Base-by-base conservation (phyloP, 352 stramenopile genomes). In the Halophytophthora batemanensis region DNA sequence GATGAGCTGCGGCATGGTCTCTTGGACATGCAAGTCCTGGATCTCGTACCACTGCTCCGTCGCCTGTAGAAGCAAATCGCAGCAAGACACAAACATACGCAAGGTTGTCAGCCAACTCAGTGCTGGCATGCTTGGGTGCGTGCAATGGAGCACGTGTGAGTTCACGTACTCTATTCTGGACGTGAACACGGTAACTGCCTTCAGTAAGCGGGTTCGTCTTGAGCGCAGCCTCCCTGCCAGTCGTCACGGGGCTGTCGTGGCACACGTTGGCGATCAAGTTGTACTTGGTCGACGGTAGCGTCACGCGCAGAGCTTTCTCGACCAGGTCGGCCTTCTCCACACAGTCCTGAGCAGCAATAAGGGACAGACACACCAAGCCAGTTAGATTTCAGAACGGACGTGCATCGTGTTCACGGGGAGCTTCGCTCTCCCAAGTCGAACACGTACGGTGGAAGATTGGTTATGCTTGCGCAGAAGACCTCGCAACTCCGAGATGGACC, bases 41-140 rank as follows among this genome's bases (percentile, higher is more conserved):
- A 99, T 97, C 59, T 99, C 97, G 65, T 98, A 99, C 97, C 96
- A 99, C 55, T 98, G 93, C 41, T 97, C 89, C 4, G 86, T 96
- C 21, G 85, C 92, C 75, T 96, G 70, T 40, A 23, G 18, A 38
- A 47, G 39, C 12, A 21, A 43, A 44, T 8, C 61, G 22, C 21
- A 57, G 40, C 34, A 59, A 42, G 2, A 18, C 18, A 47, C 45
- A 18, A 28, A 35, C 19, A 50, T 11, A 43, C 40, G 43, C 35
- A 38, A 2, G 46, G 61, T 12, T 66, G 45, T 60, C 40, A 53
- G 34, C 18, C 5, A 33, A 38, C 36, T 55, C 28, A 28, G 17
- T 13, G 21, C 35, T 25, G 33, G 53, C 35, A 7, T 51, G 38
- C 17, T 46, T 17, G 21, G 15, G 18, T 58, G 18, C 1, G 15